These are phyloP conservation scores for Prunus armeniaca DNA, from an alignment of 306 rosid species.

Conservation along the genomic window DNA sequence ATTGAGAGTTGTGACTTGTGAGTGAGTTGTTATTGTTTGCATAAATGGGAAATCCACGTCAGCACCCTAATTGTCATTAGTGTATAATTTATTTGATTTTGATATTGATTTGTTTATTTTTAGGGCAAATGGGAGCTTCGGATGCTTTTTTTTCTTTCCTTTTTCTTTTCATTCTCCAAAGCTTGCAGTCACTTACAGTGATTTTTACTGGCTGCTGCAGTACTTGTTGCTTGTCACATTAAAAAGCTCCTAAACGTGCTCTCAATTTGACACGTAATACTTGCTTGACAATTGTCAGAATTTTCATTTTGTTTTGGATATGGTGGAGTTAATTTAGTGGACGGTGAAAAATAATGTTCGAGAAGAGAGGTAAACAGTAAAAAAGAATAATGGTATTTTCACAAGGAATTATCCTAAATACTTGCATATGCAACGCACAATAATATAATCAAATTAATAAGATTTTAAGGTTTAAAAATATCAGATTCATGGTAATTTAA, in stretches of 20 bases:
- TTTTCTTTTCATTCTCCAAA: background rate
- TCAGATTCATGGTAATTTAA: too few relatives aligned
- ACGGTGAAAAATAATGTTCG: background rate
- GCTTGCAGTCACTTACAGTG: constrained; percentile 24
- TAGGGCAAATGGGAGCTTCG: constrained; percentile 35
- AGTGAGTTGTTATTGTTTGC: constrained; percentile 20
- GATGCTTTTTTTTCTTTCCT: constrained; percentile 27
- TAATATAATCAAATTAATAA: too few relatives aligned
- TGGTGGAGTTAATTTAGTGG: background rate
- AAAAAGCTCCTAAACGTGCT: background rate
- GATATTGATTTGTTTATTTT: too few relatives aligned
- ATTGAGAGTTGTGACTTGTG: constrained; percentile 4
- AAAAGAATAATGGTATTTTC: background rate
- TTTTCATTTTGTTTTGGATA: background rate
- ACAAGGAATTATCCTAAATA: background rate
- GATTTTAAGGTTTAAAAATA: too few relatives aligned
- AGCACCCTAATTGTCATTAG: constrained; percentile 8
- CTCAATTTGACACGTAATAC: background rate
- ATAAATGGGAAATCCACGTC: constrained; percentile 39
- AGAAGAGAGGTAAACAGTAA: background rate
- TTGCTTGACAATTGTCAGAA: background rate
- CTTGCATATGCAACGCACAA: background rate
- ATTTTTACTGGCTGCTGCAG: constrained; percentile 23
- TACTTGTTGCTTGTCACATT: background rate
- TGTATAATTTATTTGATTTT: background rate